Conservation (phyloP, 306 rosid genomes). For the Quercus wislizeni region DNA sequence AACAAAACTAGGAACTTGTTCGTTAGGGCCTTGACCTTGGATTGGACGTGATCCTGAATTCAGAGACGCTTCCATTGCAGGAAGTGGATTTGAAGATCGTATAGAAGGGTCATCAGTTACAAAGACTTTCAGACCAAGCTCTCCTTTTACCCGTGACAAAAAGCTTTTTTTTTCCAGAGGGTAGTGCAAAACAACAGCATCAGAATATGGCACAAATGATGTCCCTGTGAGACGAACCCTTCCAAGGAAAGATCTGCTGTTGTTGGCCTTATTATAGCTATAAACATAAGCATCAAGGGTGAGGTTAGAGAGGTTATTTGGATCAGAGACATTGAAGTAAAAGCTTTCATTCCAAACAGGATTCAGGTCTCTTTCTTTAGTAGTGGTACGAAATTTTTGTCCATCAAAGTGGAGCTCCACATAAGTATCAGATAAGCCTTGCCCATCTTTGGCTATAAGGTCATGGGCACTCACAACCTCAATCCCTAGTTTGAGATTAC, state of each 20-base stretch:
- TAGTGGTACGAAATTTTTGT: conserved; percentile 67
- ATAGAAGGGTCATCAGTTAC: conserved; percentile 66
- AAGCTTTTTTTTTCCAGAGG: conserved; percentile 68
- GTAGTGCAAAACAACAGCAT: conserved; percentile 78
- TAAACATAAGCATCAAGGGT: conserved; percentile 61
- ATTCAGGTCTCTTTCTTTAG: conserved; percentile 65
- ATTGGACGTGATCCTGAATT: conserved; percentile 17
- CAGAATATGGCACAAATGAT: conserved; percentile 79
- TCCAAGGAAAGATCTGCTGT: conserved; percentile 52
- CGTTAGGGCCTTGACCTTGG: conserved; percentile 29
- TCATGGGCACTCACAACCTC: conserved; percentile 82
- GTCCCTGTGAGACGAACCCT: conserved; percentile 73
- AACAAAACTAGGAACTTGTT: conserved; percentile 30
- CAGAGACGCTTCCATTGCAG: conserved; percentile 53
- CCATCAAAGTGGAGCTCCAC: conserved; percentile 88
- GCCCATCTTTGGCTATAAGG: conserved; percentile 77
- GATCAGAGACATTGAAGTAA: conserved; percentile 80
- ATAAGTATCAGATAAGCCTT: conserved; percentile 59
- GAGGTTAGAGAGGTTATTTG: conserved; percentile 47
- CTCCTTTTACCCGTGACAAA: conserved; percentile 70
- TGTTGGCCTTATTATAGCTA: conserved; percentile 39
- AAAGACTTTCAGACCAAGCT: conserved; percentile 89
- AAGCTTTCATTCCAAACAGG: conserved; percentile 87
- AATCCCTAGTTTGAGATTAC: conserved; percentile 67
- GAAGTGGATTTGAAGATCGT: conserved; percentile 67